phyloP scores from a whole-genome alignment of 768 basidiomycete genomes.

The Kwoniella europaea region DNA sequence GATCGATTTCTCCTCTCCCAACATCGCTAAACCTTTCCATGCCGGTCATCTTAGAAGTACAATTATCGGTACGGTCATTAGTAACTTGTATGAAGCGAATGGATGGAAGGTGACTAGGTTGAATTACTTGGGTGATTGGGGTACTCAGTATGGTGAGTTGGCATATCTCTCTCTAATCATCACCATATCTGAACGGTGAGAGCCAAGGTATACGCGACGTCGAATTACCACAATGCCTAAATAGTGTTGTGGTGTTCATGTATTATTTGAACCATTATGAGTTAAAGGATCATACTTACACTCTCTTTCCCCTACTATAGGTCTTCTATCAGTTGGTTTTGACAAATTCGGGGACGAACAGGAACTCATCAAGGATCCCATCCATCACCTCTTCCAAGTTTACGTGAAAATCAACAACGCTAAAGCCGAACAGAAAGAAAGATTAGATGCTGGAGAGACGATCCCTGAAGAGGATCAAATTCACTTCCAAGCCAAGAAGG shows the following conservation, averaged over 20 bases:
- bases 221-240: too few relatives aligned
- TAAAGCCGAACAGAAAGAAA: slow-evolving; percentile 51
- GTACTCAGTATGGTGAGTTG: slow-evolving; percentile 77
- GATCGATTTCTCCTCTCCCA: slow-evolving; percentile 89
- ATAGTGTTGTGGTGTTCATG: too few relatives aligned
- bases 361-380: slow-evolving; percentile 81
- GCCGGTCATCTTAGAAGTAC: slow-evolving; percentile 95
- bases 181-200: too few relatives aligned
- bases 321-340: slow-evolving; percentile 86
- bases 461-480: slow-evolving; percentile 45
- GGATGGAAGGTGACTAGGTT: slow-evolving; percentile 90
- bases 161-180: too few relatives aligned
- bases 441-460: slow-evolving; percentile 40
- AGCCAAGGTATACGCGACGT: too few relatives aligned
- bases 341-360: slow-evolving; percentile 88
- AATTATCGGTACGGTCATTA: slow-evolving; percentile 96
- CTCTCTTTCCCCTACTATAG: slow-evolving; percentile 63
- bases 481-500: slow-evolving; percentile 57
- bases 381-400: slow-evolving; percentile 86
- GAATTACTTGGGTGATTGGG: slow-evolving; percentile 99
- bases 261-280: neutral
- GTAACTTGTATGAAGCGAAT: slow-evolving; percentile 85
- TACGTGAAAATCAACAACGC: slow-evolving; percentile 94
- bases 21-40: slow-evolving; percentile 98
- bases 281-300: neutral